A percentile compares a stretch with the other conserved stretches of the same genome.
Conservation (phyloP, 257 asterid genomes). For the Mentha longifolia region DNA sequence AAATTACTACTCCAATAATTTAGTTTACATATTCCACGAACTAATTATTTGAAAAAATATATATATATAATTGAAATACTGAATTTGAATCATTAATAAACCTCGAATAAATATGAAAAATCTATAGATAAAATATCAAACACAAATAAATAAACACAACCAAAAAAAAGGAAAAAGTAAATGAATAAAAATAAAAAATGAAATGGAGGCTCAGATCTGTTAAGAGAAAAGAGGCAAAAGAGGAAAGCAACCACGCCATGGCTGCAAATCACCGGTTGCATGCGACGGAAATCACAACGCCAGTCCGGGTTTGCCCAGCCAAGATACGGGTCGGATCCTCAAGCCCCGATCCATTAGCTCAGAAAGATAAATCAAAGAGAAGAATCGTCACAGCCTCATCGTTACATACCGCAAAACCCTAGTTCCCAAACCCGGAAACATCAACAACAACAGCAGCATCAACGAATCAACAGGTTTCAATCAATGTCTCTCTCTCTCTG, state of each 20-base stretch:
- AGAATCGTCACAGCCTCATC: conserved; percentile 38
- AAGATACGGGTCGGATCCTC: conserved; percentile 42
- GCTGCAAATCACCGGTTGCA: conserved; percentile 46
- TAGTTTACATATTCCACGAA: too few relatives aligned
- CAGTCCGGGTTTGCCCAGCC: conserved; percentile 37
- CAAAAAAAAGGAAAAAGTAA: neutral
- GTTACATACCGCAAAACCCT: neutral
- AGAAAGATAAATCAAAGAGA: conserved; percentile 1
- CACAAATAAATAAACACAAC: neutral
- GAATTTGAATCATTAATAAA: too few relatives aligned
- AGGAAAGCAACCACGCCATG: conserved; percentile 39
- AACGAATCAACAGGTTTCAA: neutral
- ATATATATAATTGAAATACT: too few relatives aligned
- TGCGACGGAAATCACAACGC: conserved; percentile 6
- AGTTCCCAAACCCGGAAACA: neutral
- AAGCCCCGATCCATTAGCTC: conserved; percentile 40
- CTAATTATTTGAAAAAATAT: too few relatives aligned
- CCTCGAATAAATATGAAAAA: too few relatives aligned
- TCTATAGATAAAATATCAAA: neutral
- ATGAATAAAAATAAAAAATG: neutral
- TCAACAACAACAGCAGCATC: neutral
- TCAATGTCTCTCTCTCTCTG: neutral
- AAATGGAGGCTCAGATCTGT: conserved; percentile 46
- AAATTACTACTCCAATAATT: too few relatives aligned
- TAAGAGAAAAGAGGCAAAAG: conserved; percentile 20